These are phyloP conservation scores for Kodamaea nitidulidarum DNA, from an alignment of 805 yeast genomes.

Conservation along the genomic window DNA sequence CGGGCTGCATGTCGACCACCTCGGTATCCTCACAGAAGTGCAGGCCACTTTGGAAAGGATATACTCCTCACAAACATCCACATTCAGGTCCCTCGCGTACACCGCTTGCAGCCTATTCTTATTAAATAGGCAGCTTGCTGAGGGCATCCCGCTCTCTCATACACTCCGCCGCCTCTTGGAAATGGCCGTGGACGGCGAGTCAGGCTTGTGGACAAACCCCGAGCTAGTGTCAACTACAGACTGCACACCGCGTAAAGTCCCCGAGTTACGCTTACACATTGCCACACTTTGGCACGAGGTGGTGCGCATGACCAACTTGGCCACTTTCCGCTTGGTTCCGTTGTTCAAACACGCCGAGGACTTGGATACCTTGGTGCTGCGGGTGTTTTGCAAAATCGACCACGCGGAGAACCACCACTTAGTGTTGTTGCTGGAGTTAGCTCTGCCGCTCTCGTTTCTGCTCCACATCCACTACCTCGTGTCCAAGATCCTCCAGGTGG, in stretches of 20 bases:
- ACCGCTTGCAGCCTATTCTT: slow-evolving; percentile 3
- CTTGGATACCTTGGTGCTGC: slow-evolving; percentile 16
- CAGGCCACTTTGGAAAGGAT: not conserved
- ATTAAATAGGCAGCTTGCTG: slow-evolving; percentile 3
- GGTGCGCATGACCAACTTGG: slow-evolving; percentile 29
- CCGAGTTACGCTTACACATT: slow-evolving; percentile 5
- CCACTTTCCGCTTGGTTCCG: slow-evolving; percentile 23
- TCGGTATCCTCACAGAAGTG: not conserved
- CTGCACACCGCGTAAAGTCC: not conserved
- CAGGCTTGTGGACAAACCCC: slow-evolving; percentile 8
- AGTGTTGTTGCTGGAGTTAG: slow-evolving; percentile 6
- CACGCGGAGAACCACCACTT: slow-evolving; percentile 5
- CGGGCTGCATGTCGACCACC: slow-evolving; percentile 1
- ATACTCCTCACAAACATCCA: not conserved
- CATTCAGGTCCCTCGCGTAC: not conserved
- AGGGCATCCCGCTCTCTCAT: not conserved
- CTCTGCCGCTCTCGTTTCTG: slow-evolving; percentile 6
- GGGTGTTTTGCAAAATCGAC: slow-evolving; percentile 19
- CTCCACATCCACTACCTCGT: slow-evolving; percentile 25
- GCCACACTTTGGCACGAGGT: slow-evolving; percentile 31
- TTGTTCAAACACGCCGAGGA: slow-evolving; percentile 19
- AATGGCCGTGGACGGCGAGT: slow-evolving; percentile 1
- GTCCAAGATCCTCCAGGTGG: slow-evolving; percentile 19
- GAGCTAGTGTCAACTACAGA: slow-evolving; percentile 2
- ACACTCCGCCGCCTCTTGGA: slow-evolving; percentile 7